Conservation (phyloP, 1,139 yeast species). For the Saccharomyces hybrid region DNA sequence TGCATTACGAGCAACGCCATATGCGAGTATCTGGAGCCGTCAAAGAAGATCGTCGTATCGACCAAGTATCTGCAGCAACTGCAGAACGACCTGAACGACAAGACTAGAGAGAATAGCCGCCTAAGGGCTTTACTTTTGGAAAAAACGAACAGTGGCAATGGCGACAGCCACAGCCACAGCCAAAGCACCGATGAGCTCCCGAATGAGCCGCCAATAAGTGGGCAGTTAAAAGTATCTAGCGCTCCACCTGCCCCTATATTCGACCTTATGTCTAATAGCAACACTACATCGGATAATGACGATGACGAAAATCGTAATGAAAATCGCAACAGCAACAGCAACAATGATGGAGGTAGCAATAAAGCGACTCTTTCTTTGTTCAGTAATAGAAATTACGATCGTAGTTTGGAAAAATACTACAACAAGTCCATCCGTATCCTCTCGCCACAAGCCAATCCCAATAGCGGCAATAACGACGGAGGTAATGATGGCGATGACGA, state of each 20-base stretch:
- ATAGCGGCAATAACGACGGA: neutral
- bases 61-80: constrained; percentile 62
- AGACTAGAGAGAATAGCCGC: constrained; percentile 48
- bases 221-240: neutral
- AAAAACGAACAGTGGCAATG: neutral
- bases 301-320: constrained; percentile 2
- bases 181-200: neutral
- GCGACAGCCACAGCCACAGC: neutral
- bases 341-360: neutral
- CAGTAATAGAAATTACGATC: neutral
- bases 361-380: neutral
- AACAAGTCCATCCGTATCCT: neutral
- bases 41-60: constrained; percentile 69
- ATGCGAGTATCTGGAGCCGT: constrained; percentile 74
- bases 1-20: constrained; percentile 51
- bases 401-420: neutral
- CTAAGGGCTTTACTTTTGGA: constrained; percentile 38
- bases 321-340: neutral
- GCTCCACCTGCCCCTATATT: neutral
- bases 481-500: neutral
- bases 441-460: neutral
- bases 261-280: neutral
- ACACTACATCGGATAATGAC: neutral
- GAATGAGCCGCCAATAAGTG: neutral
- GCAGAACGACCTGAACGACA: constrained; percentile 51